phyloP scores from a whole-genome alignment of 768 basidiomycete genomes.

The Mycena haematopus region DNA sequence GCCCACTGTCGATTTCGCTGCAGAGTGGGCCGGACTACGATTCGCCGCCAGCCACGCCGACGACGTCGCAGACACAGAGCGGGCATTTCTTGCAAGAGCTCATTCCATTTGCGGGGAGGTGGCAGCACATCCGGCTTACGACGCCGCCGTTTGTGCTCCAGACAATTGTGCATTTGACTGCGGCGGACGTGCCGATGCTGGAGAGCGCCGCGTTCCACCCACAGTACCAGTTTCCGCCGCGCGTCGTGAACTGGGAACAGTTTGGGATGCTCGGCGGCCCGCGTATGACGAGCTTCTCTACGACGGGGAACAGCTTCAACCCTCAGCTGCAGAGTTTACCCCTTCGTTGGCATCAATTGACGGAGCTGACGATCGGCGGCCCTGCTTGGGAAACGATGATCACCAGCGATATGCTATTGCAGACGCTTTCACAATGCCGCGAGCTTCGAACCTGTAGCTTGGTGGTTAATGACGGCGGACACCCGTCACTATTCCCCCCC shows the following conservation, averaged over 20 bases:
- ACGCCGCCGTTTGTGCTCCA: neutral
- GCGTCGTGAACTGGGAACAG: neutral
- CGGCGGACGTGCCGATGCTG: neutral
- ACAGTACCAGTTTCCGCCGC: neutral
- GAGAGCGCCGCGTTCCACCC: neutral
- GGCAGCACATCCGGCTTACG: neutral
- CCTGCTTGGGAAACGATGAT: neutral
- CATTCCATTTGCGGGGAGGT: neutral
- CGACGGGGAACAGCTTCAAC: neutral
- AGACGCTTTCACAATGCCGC: neutral
- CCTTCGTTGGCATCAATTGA: neutral
- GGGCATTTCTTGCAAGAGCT: neutral
- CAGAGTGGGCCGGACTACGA: neutral
- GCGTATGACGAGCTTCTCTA: neutral
- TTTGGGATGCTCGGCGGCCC: neutral
- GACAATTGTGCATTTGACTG: neutral
- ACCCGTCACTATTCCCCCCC: neutral
- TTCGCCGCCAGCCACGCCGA: neutral
- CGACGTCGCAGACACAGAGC: neutral
- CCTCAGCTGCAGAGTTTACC: neutral
- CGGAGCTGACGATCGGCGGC: neutral
- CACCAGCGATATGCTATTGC: neutral
- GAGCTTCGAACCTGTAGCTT: neutral
- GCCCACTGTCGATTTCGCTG: constrained; percentile 11
- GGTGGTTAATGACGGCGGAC: neutral